Base-by-base conservation (phyloP, 306 rosid genomes). In the Glycyrrhiza uralensis region DNA sequence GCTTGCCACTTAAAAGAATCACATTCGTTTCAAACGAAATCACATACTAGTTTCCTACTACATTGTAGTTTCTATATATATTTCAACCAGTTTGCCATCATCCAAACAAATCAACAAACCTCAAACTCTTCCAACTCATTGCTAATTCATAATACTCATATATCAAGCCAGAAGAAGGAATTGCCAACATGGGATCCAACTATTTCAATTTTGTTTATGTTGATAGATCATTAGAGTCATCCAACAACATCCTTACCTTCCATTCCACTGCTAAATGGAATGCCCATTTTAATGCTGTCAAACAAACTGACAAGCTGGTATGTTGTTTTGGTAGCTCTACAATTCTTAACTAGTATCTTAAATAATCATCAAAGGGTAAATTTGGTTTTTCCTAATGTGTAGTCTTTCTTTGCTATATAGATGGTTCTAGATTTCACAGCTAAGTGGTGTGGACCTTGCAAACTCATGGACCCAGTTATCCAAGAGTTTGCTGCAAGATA, bases 401-500 rank as follows among this genome's bases (percentile, higher is more conserved):
- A 39, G 1, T 30, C 4, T 32, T 71, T 58, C 2, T 55, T 41
- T 75, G 79, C 57, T 58, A 51, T 58, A 51, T 46, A 92, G 98
- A 30, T 88, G 87, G 92, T 93, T 81, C 66, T 93, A 29, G 88
- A 90, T 81, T 93, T 93, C 87, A 81, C 87, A 26, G 90, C 98
- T 33, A 65, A 86, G 30, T 93, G 97, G 97, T 93, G 98, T 70
- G 84, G 81, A 71, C 96, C 97, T 26, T 93, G 98, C 75, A 83
- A 84, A 71, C 58, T 69, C 12, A 90, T 93, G 87, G 89, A 90
- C 50, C 85, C 96, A 14, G 50, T 51, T 20, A 71, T 93, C 45
- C 69, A 81, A 54, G 87, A 84, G 28, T 85, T 77, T 72, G 81
- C 89, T 23, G 83, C 79, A 30, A 83, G 80, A 76, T 90, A 77